Base-by-base conservation (phyloP, 495 filamentous ascomycete genomes). In the Aspergillus mulundensis region DNA sequence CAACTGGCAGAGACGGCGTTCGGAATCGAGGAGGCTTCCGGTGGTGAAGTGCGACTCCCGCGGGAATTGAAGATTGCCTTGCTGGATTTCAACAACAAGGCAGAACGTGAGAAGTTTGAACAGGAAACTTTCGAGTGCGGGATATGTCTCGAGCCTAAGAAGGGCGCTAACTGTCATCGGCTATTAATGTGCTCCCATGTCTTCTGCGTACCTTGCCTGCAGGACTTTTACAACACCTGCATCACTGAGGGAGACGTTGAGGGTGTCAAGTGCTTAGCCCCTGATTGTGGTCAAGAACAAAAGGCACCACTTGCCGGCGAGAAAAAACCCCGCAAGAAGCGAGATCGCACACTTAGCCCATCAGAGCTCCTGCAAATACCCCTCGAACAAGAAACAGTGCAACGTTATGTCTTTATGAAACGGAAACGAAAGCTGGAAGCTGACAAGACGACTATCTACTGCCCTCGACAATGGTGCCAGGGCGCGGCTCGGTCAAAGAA, bases 61-160 rank as follows among this genome's bases (percentile, higher is more conserved):
- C 72, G 74, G 10, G 79, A 84, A 15, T 71, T 90, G 63, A 89
- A 89, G 65, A 82, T 88, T 12, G 77, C 79, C 1, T 73, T 97
- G n/a, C 64, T 95, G 38, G 87, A 90, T 54, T 91, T 87, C 63
- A 87, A 96, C 64, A 84, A 81, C 48, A 82, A 85, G 47, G 84
- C 88, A 1, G 86, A 85, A 60, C 77, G 80, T 15, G 81, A 84
- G 20, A 83, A 81, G 14, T 98, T 97, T 59, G 86, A 92, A 56
- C 81, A 84, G 52, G 88, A 84, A 52, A 96, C 91, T 0, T 97
- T 91, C 61, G 85, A 94, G 41, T 98, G 94, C 62, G 89, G 87
- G 0, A 83, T 98, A 11, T 98, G 94, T 67, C 75, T 95, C 36
- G 91, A 97, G 66, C 91, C 91, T 0, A 97, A 97, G 67, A 97